A percentile compares a stretch with the other conserved stretches of the same genome.
Conservation (phyloP, 805 yeast species). For the Barnettozyma botsteinii region DNA sequence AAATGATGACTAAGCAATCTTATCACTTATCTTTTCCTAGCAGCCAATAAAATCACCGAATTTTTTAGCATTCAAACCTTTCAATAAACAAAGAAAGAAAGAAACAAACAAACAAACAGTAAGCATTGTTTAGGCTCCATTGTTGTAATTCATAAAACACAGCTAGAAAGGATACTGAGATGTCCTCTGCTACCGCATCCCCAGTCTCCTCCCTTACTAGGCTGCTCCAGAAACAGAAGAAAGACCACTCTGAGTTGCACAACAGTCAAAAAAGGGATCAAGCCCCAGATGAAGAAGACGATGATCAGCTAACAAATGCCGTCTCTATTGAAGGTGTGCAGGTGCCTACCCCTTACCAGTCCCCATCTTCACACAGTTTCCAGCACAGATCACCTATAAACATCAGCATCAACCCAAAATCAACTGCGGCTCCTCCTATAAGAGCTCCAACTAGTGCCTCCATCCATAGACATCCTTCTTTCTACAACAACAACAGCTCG, state of each 20-base stretch:
- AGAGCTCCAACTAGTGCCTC: constrained; percentile 26
- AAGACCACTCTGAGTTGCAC: constrained; percentile 9
- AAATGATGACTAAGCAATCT: too few species aligned
- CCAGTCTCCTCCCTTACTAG: constrained; percentile 26
- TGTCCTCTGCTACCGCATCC: constrained; percentile 8
- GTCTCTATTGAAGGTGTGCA: constrained; percentile 28
- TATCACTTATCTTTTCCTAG: too few species aligned
- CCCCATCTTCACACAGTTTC: not conserved
- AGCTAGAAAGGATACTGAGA: not conserved
- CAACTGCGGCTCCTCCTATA: constrained; percentile 24
- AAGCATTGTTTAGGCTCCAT: not conserved
- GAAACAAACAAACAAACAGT: constrained; percentile 9
- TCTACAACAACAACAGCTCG: constrained; percentile 12
- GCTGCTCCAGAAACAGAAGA: constrained; percentile 23
- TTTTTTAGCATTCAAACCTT: not conserved
- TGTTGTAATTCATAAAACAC: too few species aligned
- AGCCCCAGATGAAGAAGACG: constrained; percentile 11
- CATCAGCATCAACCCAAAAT: constrained; percentile 1
- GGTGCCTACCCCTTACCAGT: constrained; percentile 12
- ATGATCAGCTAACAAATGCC: constrained; percentile 18
- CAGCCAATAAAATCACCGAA: not conserved
- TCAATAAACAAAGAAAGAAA: not conserved
- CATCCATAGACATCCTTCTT: constrained; percentile 25
- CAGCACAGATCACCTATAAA: constrained; percentile 4
- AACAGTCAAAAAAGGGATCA: not conserved